Evolutionary conservation across 805 yeast genomes (phyloP).

Genomic region (Starmerella bombi): DNA sequence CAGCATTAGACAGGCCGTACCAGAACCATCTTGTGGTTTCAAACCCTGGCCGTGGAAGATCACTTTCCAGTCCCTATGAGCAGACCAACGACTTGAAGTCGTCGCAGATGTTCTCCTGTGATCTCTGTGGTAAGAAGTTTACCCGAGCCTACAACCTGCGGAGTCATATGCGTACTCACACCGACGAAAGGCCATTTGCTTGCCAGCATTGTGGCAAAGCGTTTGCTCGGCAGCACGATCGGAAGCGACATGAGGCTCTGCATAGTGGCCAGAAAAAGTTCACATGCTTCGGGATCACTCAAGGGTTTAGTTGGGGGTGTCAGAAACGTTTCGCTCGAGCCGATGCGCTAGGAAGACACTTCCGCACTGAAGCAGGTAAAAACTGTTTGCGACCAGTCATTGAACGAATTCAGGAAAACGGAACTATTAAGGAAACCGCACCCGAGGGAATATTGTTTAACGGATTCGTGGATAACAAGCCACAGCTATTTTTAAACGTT

Average conservation of each 20-base stretch:
- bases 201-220: conserved; percentile 52
- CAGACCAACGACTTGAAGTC: conserved; percentile 48
- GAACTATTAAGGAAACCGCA: conserved; percentile 11
- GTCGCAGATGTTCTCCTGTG: conserved; percentile 64
- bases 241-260: conserved; percentile 61
- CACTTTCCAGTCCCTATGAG: conserved; percentile 36
- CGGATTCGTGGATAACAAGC: conserved; percentile 15
- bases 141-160: conserved; percentile 88
- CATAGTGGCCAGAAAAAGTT: conserved; percentile 62
- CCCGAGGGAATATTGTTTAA: conserved; percentile 21
- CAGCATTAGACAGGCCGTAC: no score
- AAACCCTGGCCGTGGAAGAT: background rate
- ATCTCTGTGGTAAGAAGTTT: conserved; percentile 70
- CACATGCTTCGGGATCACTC: conserved; percentile 47
- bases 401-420: conserved; percentile 32
- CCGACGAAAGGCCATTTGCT: conserved; percentile 55
- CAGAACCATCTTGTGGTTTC: background rate
- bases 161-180: conserved; percentile 81
- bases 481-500: conserved; percentile 14
- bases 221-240: conserved; percentile 67
- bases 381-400: conserved; percentile 51
- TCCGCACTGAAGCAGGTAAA: conserved; percentile 63
- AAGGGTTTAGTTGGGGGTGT: conserved; percentile 47
- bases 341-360: conserved; percentile 66
- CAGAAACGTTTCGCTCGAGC: conserved; percentile 61